A percentile compares a stretch with the other conserved stretches of the same genome.
Evolutionary conservation across 345 rosid genomes (phyloP).

Genomic region (Conringia planisiliqua): DNA sequence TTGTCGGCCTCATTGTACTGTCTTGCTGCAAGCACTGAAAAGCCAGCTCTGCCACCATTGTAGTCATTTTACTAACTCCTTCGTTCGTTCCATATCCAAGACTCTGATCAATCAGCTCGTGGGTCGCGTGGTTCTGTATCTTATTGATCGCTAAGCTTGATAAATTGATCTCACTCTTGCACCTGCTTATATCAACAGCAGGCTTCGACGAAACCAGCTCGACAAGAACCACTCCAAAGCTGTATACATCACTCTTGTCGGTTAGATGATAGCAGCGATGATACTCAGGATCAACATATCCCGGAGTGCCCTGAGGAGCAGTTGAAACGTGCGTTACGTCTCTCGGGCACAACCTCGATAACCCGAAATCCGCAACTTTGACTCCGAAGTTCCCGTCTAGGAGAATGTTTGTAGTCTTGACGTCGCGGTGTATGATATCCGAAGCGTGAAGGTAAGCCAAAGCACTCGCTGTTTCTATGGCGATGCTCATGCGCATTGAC

Average conservation of each 20-base stretch:
- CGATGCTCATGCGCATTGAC: slow-evolving; percentile 55
- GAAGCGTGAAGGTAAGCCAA: slow-evolving; percentile 66
- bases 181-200: slow-evolving; percentile 58
- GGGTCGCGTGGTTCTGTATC: slow-evolving; percentile 40
- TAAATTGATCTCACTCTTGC: slow-evolving; percentile 53
- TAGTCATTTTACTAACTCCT: slow-evolving; percentile 42
- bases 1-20: slow-evolving; percentile 51
- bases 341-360: slow-evolving; percentile 49
- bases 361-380: slow-evolving; percentile 70
- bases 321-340: slow-evolving; percentile 67
- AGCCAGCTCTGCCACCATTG: slow-evolving; percentile 54
- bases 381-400: slow-evolving; percentile 51
- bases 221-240: slow-evolving; percentile 69
- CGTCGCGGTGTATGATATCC: slow-evolving; percentile 57
- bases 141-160: slow-evolving; percentile 55
- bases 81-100: slow-evolving; percentile 45
- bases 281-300: slow-evolving; percentile 69
- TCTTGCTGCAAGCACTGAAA: slow-evolving; percentile 61
- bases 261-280: slow-evolving; percentile 61
- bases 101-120: slow-evolving; percentile 51
- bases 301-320: slow-evolving; percentile 74
- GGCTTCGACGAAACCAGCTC: slow-evolving; percentile 67
- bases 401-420: slow-evolving; percentile 66
- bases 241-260: slow-evolving; percentile 64
- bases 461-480: slow-evolving; percentile 60